A percentile compares a stretch with the other conserved stretches of the same genome.
Conservation (phyloP, 2,329 filamentous ascomycete genomes). For the Xylaria sp. region DNA sequence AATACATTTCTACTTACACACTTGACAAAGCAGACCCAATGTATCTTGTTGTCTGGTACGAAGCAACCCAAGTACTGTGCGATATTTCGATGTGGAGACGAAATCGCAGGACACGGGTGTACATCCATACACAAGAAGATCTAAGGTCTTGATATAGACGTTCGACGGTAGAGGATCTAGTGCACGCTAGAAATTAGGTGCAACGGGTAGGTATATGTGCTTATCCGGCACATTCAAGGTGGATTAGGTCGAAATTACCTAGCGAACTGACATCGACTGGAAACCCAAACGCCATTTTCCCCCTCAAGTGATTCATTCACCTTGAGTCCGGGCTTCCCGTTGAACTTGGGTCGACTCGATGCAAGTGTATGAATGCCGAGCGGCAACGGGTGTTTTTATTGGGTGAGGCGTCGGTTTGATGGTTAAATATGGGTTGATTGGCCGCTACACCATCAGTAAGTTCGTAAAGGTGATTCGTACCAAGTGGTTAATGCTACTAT, state of each 20-base stretch:
- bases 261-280: not conserved
- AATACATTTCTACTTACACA: too few relatives aligned
- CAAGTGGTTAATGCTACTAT: too few relatives aligned
- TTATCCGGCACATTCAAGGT: not conserved
- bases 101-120: not conserved
- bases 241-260: not conserved
- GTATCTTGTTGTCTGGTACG: not conserved
- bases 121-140: not conserved
- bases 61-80: slow-evolving; percentile 8
- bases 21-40: not conserved
- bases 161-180: slow-evolving; percentile 3
- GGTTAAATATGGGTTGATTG: too few relatives aligned
- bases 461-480: too few relatives aligned
- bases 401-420: not conserved
- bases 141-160: slow-evolving; percentile 5
- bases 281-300: not conserved
- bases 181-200: not conserved
- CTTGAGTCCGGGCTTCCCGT: not conserved
- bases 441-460: too few relatives aligned
- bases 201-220: not conserved
- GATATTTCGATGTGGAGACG: slow-evolving; percentile 17
- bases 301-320: not conserved
- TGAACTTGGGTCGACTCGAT: not conserved
- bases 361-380: not conserved
- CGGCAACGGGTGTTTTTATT: not conserved